Evolutionary conservation across 805 yeast genomes (phyloP).

Genomic region (Ogataea degrootiae): DNA sequence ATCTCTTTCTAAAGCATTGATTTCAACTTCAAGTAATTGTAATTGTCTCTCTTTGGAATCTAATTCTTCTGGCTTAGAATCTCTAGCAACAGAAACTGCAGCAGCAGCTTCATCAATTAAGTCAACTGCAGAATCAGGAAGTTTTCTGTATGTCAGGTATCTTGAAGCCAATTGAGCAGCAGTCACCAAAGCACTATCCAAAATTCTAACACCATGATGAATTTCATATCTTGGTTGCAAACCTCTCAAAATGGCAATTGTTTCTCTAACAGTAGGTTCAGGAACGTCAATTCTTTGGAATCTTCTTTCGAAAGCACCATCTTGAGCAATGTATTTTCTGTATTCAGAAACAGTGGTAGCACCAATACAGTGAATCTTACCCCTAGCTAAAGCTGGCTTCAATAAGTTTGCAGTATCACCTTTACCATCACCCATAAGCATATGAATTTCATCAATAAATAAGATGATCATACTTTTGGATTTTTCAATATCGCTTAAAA

Average conservation of each 20-base stretch:
- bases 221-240: conserved; percentile 92
- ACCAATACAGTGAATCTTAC: conserved; percentile 94
- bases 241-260: conserved; percentile 95
- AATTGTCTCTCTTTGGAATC: conserved; percentile 91
- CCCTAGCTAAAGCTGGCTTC: conserved; percentile 97
- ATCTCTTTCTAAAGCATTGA: conserved; percentile 95
- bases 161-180: conserved; percentile 95
- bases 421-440: conserved; percentile 99
- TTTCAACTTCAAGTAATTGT: conserved; percentile 89
- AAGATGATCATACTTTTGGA: conserved; percentile 80
- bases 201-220: conserved; percentile 95
- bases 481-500: conserved; percentile 86
- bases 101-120: conserved; percentile 96
- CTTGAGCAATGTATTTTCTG: conserved; percentile 87
- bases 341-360: conserved; percentile 96
- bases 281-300: conserved; percentile 96
- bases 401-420: conserved; percentile 94
- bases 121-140: conserved; percentile 97
- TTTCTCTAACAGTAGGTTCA: conserved; percentile 88
- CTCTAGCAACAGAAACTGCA: conserved; percentile 95
- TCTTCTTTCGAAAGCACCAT: conserved; percentile 98
- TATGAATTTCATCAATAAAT: conserved; percentile 96
- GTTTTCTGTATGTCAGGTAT: conserved; percentile 87
- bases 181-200: conserved; percentile 89
- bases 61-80: conserved; percentile 94